phyloP scores from a whole-genome alignment of 2,329 filamentous ascomycete genomes.

The Fusarium fujikuroi region DNA sequence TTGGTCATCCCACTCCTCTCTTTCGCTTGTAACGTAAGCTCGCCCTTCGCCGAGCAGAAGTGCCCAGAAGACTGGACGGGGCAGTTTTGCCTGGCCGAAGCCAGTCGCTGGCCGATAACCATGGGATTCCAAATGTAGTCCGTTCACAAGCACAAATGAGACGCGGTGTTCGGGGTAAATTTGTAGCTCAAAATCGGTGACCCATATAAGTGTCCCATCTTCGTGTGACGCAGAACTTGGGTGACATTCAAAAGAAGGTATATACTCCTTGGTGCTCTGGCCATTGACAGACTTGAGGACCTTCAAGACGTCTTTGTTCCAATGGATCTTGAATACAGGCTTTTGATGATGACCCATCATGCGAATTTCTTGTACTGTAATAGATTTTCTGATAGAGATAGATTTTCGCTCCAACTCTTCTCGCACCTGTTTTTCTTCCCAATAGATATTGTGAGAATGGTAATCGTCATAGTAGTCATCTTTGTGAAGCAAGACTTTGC shows the following conservation, averaged over 20 bases:
- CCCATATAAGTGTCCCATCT: neutral
- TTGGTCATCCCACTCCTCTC: accelerated
- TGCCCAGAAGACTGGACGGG: accelerated
- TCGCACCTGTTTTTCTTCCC: too few relatives aligned
- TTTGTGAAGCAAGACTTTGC: accelerated
- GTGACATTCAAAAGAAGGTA: neutral
- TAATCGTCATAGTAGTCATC: neutral
- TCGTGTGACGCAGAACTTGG: accelerated
- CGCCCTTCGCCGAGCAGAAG: neutral
- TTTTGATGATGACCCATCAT: neutral
- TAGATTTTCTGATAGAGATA: neutral
- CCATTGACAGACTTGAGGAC: neutral
- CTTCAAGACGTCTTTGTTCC: neutral
- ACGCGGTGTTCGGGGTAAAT: accelerated
- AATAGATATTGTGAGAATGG: too few relatives aligned
- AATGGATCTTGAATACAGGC: neutral
- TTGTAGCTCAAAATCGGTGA: neutral
- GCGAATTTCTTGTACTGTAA: accelerated
- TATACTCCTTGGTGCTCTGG: accelerated
- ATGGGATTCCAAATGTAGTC: neutral
- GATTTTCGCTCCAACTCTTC: neutral
- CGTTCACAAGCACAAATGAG: neutral
- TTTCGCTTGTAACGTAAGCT: neutral
- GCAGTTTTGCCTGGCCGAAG: neutral
- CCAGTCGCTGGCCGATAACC: accelerated